Evolutionary conservation across 2,329 filamentous ascomycete species (phyloP), one percentile per base, ranked within the genome.

Genomic region (Knoxdaviesia capensis): DNA sequence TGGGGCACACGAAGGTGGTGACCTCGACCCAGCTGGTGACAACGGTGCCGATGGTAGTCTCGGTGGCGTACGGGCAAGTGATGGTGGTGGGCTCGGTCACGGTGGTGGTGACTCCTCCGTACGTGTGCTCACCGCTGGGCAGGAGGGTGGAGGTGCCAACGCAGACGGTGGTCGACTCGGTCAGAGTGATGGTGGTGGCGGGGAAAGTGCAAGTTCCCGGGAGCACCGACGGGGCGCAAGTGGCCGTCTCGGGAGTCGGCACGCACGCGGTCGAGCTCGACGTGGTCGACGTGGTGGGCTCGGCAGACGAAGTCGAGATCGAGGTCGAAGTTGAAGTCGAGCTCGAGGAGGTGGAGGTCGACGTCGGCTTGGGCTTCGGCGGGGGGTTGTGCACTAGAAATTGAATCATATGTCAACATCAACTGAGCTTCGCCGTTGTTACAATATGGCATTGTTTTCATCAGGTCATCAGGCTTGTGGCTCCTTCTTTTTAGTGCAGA

Each of bases 171-270:
- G 75, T 80, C 46, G 71, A 69, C 57, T 74, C 64, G 47, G 67
- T 75, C 49, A 86, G 61, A 46, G 73, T 77, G 49, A 82, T 54
- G 47, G 80, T 87, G 50, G 70, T 80, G 45, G 79, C 77, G 50
- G 77, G 75, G 66, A 83, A 74, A 50, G 80, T 84, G 66, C 85
- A 86, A 47, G 69, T 71, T 59, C 80, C 80, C 32, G 80, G 72
- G 20, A 20, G 20, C 20, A 20, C 20, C 20, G 20, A 20, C 38
- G 74, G 77, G 42, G 73, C 62, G 67, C 68, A 78, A 41, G 61
- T 61, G 59, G 67, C 60, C 41, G 63, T 56, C 49, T 66, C 56
- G 20, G 68, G 66, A 28, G 69, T 74, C 38, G 70, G 70, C 39
- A 73, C 60, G 31, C 49, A 45, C 38, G 51, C 42, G 30, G 51